Percentiles rank a stretch among this genome's conserved stretches.
Conservation (phyloP, 495 filamentous ascomycete genomes). For the Articulospora tetracladia region DNA sequence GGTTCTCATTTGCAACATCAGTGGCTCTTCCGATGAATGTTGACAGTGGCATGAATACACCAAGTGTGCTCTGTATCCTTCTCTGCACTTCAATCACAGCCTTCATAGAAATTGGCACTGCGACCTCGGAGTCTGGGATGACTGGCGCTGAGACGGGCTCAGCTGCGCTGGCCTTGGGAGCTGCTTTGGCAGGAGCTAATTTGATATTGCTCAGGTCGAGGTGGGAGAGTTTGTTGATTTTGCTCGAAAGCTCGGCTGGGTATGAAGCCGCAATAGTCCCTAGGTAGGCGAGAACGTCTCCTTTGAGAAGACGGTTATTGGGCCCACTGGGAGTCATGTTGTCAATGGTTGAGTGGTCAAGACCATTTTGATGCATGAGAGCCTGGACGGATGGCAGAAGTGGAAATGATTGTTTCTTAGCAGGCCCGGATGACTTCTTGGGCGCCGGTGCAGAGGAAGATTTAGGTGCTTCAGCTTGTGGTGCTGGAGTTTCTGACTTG, state of each 20-base stretch:
- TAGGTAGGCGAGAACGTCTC: slow-evolving; percentile 89
- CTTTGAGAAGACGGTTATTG: slow-evolving; percentile 86
- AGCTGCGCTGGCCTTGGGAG: slow-evolving; percentile 36
- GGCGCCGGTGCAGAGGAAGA: slow-evolving; percentile 22
- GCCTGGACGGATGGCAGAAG: slow-evolving; percentile 82
- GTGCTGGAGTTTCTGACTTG: slow-evolving; percentile 8
- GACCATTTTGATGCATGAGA: slow-evolving; percentile 70
- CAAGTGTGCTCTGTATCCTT: slow-evolving; percentile 68
- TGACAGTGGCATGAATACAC: slow-evolving; percentile 76
- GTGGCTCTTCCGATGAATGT: slow-evolving; percentile 82
- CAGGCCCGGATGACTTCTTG: slow-evolving; percentile 37
- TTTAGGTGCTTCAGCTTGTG: slow-evolving; percentile 16
- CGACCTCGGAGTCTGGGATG: slow-evolving; percentile 47
- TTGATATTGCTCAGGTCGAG: slow-evolving; percentile 96
- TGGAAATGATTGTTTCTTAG: slow-evolving; percentile 70
- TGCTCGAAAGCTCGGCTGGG: slow-evolving; percentile 62
- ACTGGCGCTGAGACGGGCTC: slow-evolving; percentile 36
- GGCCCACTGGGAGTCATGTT: slow-evolving; percentile 87
- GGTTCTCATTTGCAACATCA: slow-evolving; percentile 78
- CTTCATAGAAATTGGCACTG: slow-evolving; percentile 71
- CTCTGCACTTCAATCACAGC: slow-evolving; percentile 76
- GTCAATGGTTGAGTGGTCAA: slow-evolving; percentile 66
- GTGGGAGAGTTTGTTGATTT: slow-evolving; percentile 70
- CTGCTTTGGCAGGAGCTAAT: slow-evolving; percentile 51
- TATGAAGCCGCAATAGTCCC: slow-evolving; percentile 68